Evolutionary conservation across 176 grass and related monocot species (phyloP).

Genomic region (Thinopyrum elongatum): DNA sequence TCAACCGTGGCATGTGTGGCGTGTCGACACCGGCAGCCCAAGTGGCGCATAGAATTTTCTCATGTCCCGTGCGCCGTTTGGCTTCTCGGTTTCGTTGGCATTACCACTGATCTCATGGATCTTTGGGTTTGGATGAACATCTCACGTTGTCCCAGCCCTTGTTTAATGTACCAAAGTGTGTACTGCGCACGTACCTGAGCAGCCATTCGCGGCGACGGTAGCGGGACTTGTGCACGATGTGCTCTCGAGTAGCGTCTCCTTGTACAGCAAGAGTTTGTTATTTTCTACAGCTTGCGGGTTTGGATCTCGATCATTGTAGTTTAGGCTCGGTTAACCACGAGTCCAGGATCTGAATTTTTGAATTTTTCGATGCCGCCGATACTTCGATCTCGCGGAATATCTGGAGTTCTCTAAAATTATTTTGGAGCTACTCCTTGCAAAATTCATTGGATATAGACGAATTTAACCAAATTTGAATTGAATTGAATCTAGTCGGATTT

Average conservation of each 20-base stretch:
- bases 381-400: not conserved
- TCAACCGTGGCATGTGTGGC: not conserved
- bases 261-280: not conserved
- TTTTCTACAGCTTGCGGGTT: not conserved
- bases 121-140: not conserved
- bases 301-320: not conserved
- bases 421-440: not conserved
- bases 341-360: conserved; percentile 8
- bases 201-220: not conserved
- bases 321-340: not conserved
- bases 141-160: not conserved
- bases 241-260: not conserved
- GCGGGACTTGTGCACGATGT: not conserved
- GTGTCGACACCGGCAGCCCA: conserved; percentile 1
- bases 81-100: not conserved
- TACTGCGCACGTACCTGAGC: not conserved
- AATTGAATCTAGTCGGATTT: not conserved
- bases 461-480: not conserved
- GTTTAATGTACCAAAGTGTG: not conserved
- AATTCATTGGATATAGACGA: not conserved
- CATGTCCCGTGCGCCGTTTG: not conserved
- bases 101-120: not conserved
- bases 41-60: not conserved
- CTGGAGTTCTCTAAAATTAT: too few relatives aligned
- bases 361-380: too few relatives aligned